These are phyloP conservation scores for Trametes hirsuta DNA, from an alignment of 1,284 basidiomycete genomes.

Conservation along the genomic window DNA sequence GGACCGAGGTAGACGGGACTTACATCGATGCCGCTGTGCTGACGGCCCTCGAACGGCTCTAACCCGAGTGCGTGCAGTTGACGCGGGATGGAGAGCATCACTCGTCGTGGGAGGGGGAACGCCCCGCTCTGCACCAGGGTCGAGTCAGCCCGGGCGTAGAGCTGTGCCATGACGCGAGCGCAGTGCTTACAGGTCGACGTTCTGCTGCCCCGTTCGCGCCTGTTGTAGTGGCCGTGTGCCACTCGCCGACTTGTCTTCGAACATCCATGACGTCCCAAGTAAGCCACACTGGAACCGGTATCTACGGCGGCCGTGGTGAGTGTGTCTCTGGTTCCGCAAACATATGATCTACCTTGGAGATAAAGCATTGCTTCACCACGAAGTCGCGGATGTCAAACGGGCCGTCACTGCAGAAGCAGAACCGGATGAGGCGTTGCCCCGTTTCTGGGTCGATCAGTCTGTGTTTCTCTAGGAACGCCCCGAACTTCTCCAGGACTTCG, in stretches of 20 bases:
- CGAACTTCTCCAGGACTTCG: constrained; percentile 66
- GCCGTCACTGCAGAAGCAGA: constrained; percentile 80
- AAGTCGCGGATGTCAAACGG: constrained; percentile 87
- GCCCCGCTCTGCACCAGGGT: constrained; percentile 21
- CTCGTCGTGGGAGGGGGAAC: constrained; percentile 34
- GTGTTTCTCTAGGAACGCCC: constrained; percentile 70
- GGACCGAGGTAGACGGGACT: constrained; percentile 38
- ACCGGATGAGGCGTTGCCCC: constrained; percentile 59
- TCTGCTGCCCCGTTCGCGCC: constrained; percentile 18
- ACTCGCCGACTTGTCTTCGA: constrained; percentile 57
- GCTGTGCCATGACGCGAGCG: constrained; percentile 9
- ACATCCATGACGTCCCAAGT: constrained; percentile 73
- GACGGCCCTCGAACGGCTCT: constrained; percentile 74
- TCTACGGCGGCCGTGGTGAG: constrained; percentile 42
- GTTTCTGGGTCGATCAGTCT: constrained; percentile 63
- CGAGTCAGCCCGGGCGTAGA: neutral
- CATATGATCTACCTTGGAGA: constrained; percentile 63
- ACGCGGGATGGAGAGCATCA: constrained; percentile 61
- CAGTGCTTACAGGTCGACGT: constrained; percentile 25
- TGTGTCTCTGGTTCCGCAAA: neutral
- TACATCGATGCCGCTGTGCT: constrained; percentile 89
- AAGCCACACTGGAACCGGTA: constrained; percentile 71
- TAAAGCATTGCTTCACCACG: constrained; percentile 84
- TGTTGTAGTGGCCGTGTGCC: constrained; percentile 32
- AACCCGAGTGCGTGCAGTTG: constrained; percentile 65